Conservation (phyloP, 2,329 filamentous ascomycete species). For the Metarhizium humberi region DNA sequence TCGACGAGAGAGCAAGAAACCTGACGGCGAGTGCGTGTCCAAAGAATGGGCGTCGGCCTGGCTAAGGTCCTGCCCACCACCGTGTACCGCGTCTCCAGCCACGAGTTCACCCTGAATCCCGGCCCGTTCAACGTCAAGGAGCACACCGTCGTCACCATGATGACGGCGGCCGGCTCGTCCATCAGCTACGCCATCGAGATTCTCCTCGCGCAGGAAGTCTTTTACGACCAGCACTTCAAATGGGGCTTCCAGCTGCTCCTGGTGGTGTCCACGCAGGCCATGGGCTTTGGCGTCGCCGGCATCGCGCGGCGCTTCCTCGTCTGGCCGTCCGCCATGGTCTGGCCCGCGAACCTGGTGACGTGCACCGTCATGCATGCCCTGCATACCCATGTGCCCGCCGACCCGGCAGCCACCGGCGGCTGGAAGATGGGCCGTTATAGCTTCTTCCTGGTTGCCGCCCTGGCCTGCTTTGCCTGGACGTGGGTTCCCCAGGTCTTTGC, state of each 20-base stretch:
- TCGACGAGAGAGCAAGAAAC: too few relatives aligned
- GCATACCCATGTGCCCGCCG: conserved; percentile 47
- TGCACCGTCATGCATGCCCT: conserved; percentile 54
- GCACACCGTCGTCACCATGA: conserved; percentile 37
- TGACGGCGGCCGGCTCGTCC: conserved; percentile 26
- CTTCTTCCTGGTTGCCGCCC: conserved; percentile 45
- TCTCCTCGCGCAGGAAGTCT: conserved; percentile 31
- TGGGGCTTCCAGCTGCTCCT: conserved; percentile 50
- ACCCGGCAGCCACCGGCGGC: conserved; percentile 41
- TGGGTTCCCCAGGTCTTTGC: conserved; percentile 51
- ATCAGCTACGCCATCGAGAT: conserved; percentile 30
- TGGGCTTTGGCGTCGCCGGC: conserved; percentile 46
- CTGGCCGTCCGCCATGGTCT: conserved; percentile 41
- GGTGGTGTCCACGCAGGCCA: conserved; percentile 42
- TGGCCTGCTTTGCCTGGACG: conserved; percentile 44
- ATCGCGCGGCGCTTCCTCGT: conserved; percentile 39
- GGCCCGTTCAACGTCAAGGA: conserved; percentile 37
- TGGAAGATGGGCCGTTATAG: conserved; percentile 50
- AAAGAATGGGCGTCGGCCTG: conserved; percentile 19
- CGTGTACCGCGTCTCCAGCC: conserved; percentile 20
- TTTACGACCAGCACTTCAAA: conserved; percentile 36
- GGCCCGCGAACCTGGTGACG: conserved; percentile 50
- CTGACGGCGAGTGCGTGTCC: not conserved
- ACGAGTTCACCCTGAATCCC: conserved; percentile 26
- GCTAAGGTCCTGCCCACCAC: conserved; percentile 20